Base-by-base conservation (phyloP, 441 rosid species). In the Eugenia klotzschiana region DNA sequence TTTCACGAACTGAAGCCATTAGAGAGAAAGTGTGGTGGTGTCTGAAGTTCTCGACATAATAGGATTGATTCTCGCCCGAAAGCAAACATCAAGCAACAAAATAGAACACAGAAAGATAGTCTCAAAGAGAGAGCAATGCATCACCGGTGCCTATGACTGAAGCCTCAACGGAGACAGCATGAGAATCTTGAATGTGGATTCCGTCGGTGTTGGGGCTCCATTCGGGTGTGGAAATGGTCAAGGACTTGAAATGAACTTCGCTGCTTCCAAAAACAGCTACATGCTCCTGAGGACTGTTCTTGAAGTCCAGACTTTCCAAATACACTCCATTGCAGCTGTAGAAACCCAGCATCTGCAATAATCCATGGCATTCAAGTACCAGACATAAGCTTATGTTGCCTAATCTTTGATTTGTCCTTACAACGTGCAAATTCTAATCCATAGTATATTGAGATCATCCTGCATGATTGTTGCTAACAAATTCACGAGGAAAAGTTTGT, bases 171-270 rank as follows among this genome's bases (percentile, higher is more conserved):
- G 23, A 51, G 52, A 83, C 77, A 20, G 23, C 46, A 20, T 54
- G 9, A 22, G 55, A 77, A 33, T 23, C 73, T 27, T 46, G 29
- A 40, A 79, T 41, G 77, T 83, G 85, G 53, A 83, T 79, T 26
- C 82, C 85, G 8, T 83, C 40, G 4, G 51, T 83, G 81, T 83
- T 83, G n/a, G 81, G 82, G 77, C 85, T 83, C 51, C 51, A 26
- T 22, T 37, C 10, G 5, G 57, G 85, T 16, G 82, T 51, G 0
- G 23, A 53, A 79, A 79, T 27, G 43, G 20, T 52, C 56, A 79
- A 53, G 14, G 2, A 26, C 3, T 4, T 2, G 0, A 79, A 14
- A 22, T 14, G 4, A 79, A 79, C 9, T 41, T 8, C 5, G 1
- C 15, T 46, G 16, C 56, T 12, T 27, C 41, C 16, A 11, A 0